Conservation (phyloP, 2,329 filamentous ascomycete species). For the Paracoccidioides lutzii region DNA sequence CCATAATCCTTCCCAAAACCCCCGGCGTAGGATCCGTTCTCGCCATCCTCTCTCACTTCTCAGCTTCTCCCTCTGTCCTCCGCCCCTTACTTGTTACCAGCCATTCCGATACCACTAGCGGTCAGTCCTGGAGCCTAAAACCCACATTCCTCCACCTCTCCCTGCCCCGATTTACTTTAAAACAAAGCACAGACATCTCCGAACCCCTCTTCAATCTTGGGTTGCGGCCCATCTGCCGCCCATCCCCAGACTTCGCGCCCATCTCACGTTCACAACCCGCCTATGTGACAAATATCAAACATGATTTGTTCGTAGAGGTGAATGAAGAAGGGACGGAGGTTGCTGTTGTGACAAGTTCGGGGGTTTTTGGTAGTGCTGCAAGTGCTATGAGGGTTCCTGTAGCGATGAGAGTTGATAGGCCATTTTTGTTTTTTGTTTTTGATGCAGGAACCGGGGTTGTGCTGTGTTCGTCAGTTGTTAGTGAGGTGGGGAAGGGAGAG, state of each 20-base stretch:
- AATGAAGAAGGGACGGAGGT: conserved; percentile 7
- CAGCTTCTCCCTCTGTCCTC: neutral
- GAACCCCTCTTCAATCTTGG: neutral
- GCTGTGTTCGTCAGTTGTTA: neutral
- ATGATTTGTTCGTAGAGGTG: conserved; percentile 6
- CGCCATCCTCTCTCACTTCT: conserved; percentile 2
- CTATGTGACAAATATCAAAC: neutral
- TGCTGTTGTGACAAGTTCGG: conserved; percentile 1
- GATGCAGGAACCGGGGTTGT: neutral
- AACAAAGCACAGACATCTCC: neutral
- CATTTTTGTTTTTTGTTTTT: conserved; percentile 6
- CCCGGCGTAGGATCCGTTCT: neutral
- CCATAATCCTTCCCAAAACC: conserved; percentile 5
- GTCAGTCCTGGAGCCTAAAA: neutral
- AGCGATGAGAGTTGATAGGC: conserved; percentile 4
- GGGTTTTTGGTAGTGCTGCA: neutral
- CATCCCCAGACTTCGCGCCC: neutral
- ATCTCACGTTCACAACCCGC: neutral
- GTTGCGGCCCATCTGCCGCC: neutral
- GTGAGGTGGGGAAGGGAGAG: neutral
- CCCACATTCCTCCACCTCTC: conserved; percentile 2
- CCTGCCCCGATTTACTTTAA: conserved; percentile 6
- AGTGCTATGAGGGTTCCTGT: neutral
- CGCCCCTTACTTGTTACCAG: neutral
- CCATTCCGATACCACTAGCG: neutral